phyloP scores from a whole-genome alignment of 192 early-diverging fungal genomes.

The Martensiomyces pterosporus region DNA sequence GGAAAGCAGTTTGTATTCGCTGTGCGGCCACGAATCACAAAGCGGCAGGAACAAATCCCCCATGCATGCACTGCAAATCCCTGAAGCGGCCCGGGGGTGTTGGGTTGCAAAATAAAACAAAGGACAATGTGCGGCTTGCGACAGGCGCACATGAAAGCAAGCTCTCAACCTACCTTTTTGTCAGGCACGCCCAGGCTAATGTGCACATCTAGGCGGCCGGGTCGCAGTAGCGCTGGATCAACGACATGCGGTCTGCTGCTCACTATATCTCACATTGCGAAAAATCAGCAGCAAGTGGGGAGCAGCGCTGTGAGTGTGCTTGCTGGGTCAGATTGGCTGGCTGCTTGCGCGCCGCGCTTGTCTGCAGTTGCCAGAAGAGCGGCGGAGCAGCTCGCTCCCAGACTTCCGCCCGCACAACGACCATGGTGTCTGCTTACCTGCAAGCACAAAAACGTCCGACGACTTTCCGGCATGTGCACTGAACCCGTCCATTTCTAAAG shows the following conservation, averaged over 20 bases:
- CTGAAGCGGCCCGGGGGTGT: no score
- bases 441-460: slow-evolving; percentile 58
- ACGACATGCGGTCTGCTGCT: slow-evolving; percentile 71
- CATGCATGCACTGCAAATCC: no score
- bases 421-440: slow-evolving; percentile 47
- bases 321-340: no score
- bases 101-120: no score
- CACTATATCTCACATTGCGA: slow-evolving; percentile 59
- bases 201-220: slow-evolving; percentile 80
- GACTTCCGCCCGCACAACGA: neutral
- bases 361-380: neutral
- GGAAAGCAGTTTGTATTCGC: no score
- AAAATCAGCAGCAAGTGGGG: slow-evolving; percentile 2
- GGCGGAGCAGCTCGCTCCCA: neutral
- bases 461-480: slow-evolving; percentile 18
- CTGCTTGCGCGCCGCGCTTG: no score
- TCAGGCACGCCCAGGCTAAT: slow-evolving; percentile 62
- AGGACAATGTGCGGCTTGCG: no score
- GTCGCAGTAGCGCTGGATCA: slow-evolving; percentile 78
- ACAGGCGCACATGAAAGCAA: no score
- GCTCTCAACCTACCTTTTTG: slow-evolving; percentile 37
- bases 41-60: no score
- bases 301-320: no score
- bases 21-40: no score
- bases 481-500: slow-evolving; percentile 52